Evolutionary conservation across 2,329 filamentous ascomycete species (phyloP).

Genomic region (Cladosporium colombiae): DNA sequence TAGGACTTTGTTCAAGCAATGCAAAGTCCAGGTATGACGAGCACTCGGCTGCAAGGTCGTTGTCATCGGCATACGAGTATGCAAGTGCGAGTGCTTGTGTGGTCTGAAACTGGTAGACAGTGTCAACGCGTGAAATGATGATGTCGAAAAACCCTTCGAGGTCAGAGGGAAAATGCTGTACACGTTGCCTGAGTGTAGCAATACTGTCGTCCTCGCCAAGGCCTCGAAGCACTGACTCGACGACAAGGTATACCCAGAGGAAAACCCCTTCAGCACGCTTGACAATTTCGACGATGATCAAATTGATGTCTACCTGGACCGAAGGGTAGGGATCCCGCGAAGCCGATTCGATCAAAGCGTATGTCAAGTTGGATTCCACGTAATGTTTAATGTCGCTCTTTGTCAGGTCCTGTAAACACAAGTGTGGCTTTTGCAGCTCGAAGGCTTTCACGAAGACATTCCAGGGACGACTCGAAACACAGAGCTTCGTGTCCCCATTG

Average conservation of each 20-base stretch:
- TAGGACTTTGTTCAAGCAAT: not conserved
- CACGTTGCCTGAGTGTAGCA: not conserved
- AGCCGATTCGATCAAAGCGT: too few species aligned
- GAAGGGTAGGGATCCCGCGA: too few species aligned
- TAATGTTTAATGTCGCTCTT: not conserved
- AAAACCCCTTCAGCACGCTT: not conserved
- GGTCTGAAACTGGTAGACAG: not conserved
- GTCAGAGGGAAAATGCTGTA: not conserved
- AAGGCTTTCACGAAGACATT: not conserved
- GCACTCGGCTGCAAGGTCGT: not conserved
- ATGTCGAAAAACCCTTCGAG: not conserved
- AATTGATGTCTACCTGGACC: too few species aligned
- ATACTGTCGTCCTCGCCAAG: not conserved
- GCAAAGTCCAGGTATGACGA: not conserved
- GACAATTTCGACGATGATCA: not conserved
- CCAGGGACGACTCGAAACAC: not conserved
- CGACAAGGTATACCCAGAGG: not conserved
- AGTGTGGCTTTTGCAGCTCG: not conserved
- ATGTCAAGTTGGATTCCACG: not conserved
- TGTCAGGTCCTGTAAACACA: not conserved
- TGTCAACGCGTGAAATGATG: not conserved
- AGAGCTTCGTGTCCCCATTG: not conserved
- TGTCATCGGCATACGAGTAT: not conserved
- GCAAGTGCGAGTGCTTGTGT: not conserved
- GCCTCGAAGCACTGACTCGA: not conserved